Conservation (phyloP, 2,329 filamentous ascomycete genomes). For the Beauveria rudraprayagi region DNA sequence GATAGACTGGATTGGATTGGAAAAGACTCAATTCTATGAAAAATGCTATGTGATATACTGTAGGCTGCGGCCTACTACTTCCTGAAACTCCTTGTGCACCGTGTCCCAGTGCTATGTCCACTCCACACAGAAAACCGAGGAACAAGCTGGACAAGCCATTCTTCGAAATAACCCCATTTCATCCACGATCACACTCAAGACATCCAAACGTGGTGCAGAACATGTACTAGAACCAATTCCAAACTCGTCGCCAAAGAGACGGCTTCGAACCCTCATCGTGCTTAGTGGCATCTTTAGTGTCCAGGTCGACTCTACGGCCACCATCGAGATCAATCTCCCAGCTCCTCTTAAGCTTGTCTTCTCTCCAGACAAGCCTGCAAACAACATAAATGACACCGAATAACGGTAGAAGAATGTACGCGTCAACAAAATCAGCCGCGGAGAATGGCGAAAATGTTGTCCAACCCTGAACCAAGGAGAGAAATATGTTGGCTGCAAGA, state of each 20-base stretch:
- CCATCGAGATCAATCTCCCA: constrained; percentile 49
- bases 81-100: neutral
- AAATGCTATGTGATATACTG: neutral
- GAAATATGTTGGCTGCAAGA: constrained; percentile 47
- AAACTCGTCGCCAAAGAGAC: constrained; percentile 37
- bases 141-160: neutral
- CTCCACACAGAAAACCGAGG: neutral
- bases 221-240: constrained; percentile 29
- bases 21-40: neutral
- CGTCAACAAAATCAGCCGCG: constrained; percentile 52
- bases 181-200: neutral
- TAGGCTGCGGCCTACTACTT: constrained; percentile 8
- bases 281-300: constrained; percentile 28
- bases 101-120: neutral
- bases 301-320: constrained; percentile 47
- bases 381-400: constrained; percentile 49
- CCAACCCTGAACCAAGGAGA: constrained; percentile 56
- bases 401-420: constrained; percentile 53
- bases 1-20: neutral
- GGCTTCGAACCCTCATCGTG: constrained; percentile 24
- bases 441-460: constrained; percentile 50
- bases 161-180: neutral
- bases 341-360: constrained; percentile 41
- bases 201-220: neutral
- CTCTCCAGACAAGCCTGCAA: constrained; percentile 44